Evolutionary conservation across 169 alveolate species (phyloP).

Genomic region (Perkinsus marinus): DNA sequence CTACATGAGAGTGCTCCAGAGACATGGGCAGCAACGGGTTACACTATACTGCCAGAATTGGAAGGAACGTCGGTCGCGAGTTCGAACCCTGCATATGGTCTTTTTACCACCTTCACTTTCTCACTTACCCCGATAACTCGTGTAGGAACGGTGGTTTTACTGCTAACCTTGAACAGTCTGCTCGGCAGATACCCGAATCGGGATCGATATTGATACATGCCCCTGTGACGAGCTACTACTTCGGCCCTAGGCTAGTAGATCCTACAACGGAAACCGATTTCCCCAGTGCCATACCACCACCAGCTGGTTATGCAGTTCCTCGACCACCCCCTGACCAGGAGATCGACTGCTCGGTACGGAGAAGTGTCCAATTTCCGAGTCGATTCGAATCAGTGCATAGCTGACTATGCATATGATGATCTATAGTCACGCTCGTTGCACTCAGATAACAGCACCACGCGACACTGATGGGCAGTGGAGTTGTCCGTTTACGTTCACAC

Average conservation of each 20-base stretch:
- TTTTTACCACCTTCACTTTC: conserved; percentile 1
- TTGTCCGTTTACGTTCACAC: neutral
- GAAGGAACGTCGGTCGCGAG: neutral
- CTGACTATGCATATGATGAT: too few relatives aligned
- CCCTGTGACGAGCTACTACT: neutral
- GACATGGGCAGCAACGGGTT: conserved; percentile 4
- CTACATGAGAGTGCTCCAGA: neutral
- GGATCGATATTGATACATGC: neutral
- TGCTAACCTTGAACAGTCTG: neutral
- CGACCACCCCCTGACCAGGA: neutral
- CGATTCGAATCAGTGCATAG: too few relatives aligned
- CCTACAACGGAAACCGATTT: neutral
- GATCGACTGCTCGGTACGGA: neutral
- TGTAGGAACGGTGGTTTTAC: neutral
- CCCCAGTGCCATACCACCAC: neutral
- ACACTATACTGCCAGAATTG: neutral
- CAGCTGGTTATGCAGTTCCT: neutral
- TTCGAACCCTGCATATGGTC: conserved; percentile 2
- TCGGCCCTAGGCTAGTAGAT: neutral
- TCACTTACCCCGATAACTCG: neutral
- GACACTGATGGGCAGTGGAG: neutral
- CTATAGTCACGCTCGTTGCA: too few relatives aligned
- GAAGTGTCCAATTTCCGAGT: too few relatives aligned
- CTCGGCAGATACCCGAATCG: neutral
- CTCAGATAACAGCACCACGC: neutral